Evolutionary conservation across 192 early-diverging fungal genomes (phyloP), one percentile per base, ranked within the genome.

Genomic region (Gryganskiella cystojenkinii): DNA sequence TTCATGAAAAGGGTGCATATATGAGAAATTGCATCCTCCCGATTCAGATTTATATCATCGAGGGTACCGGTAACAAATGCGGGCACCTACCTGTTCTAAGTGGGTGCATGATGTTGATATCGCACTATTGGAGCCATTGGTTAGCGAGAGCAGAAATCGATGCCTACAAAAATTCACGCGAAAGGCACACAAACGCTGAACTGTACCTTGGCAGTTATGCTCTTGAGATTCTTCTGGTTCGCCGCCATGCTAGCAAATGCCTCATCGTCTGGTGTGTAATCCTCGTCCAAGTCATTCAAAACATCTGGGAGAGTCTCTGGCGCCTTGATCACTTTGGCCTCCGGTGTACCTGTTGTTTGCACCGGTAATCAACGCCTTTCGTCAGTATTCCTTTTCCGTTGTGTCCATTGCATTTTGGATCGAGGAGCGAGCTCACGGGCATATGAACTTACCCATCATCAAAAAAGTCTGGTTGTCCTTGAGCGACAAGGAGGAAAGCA

Each of bases 271-370:
- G 82, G 82, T 25, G 74, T 73, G 57, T 87, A 89, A 56, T 89
- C 87, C 50, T 83, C 82, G 33, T 87, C 87, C 40, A 87, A 57
- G 33, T 89, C 87, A 70, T 87, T 87, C 3, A 87, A 37, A 14
- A 87, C 85, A 20, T 85, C 83, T 20, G 86, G 86, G 57, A 87
- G 43, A 8, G 70, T 82, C 49, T 79, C 79, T 24, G 82, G 86
- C 28, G 84, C 84, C 64, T 83, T 84, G 34, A 83, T 75, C 24
- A 90, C 84, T 55, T 84, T 82, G 30, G 78, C 82, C 50, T 90
- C 88, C 2, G 83, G 81, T 46, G 88, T 88, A 27, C 88, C 88
- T 82, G 85, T 57, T n/a, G 3, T 28, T 22, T 1, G 42, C 22
- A 1, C 2, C 6, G 27, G 28, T 17, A 35, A 59, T 53, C 13